phyloP scores from a whole-genome alignment of 2,329 filamentous ascomycete species.

The Aspergillus pseudotamarii region DNA sequence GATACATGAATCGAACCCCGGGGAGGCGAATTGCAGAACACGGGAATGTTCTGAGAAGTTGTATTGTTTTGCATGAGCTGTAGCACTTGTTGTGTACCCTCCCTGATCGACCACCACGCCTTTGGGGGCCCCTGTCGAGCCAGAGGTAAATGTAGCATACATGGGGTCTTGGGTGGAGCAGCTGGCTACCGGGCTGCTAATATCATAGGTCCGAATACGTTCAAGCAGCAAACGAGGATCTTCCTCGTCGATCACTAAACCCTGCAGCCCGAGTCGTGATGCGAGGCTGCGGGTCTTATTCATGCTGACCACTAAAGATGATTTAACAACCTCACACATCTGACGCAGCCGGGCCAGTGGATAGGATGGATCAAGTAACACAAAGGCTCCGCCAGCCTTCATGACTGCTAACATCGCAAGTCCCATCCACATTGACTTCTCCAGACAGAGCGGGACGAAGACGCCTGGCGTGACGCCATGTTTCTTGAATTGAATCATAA shows the following conservation, averaged over 20 bases:
- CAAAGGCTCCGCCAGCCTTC: neutral
- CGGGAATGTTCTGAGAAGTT: neutral
- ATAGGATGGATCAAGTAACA: neutral
- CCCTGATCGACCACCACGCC: neutral
- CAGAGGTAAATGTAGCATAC: neutral
- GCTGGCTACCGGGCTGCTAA: neutral
- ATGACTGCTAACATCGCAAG: neutral
- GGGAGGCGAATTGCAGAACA: conserved; percentile 9
- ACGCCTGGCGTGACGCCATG: neutral
- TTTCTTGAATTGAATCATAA: too few species aligned
- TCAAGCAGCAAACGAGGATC: too few species aligned
- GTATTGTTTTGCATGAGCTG: too few species aligned
- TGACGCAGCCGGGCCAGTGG: neutral
- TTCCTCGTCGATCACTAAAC: too few species aligned
- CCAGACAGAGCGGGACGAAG: neutral
- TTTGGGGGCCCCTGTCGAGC: neutral
- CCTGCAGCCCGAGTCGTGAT: neutral
- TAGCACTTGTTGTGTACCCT: neutral
- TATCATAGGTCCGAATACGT: too few species aligned
- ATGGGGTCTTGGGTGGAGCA: neutral
- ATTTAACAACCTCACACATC: neutral
- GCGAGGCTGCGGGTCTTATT: neutral
- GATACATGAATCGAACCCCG: neutral
- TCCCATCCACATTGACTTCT: neutral
- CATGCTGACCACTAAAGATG: neutral